Evolutionary conservation across 345 rosid genomes (phyloP).

Genomic region (Mercurialis annua): DNA sequence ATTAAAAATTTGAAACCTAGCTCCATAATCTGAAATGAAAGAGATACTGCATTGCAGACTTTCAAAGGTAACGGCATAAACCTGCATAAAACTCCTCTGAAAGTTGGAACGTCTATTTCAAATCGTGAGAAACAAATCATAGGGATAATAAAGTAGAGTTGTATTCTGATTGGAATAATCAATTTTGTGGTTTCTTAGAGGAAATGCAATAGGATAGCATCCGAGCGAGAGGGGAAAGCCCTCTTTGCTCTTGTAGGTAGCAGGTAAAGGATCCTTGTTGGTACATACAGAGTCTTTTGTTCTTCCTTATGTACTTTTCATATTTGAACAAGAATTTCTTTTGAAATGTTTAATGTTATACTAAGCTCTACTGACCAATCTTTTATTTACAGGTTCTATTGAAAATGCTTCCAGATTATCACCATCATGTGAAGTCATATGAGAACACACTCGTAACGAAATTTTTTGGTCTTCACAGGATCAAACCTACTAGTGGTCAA

Average conservation of each 20-base stretch:
- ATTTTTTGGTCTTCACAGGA: slow-evolving; percentile 98
- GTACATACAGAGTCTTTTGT: neutral
- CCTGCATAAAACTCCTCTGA: neutral
- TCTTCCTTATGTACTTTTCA: neutral
- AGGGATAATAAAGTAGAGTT: no score
- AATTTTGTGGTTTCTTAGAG: neutral
- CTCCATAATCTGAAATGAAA: neutral
- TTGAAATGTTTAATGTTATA: slow-evolving; percentile 1
- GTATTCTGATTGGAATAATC: no score
- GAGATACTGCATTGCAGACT: neutral
- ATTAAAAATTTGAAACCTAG: neutral
- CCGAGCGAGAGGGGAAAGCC: neutral
- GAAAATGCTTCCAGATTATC: slow-evolving; percentile 95
- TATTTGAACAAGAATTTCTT: neutral
- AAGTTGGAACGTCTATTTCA: neutral
- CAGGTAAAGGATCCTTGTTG: neutral
- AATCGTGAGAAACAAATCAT: neutral
- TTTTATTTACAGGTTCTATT: slow-evolving; percentile 69
- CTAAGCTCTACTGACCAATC: slow-evolving; percentile 21
- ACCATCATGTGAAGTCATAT: slow-evolving; percentile 81
- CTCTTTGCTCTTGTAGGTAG: neutral
- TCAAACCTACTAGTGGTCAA: slow-evolving; percentile 97
- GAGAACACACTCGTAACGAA: slow-evolving; percentile 96
- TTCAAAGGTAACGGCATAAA: neutral
- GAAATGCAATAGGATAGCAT: neutral